These are phyloP conservation scores for Tolypocladium pustulatum DNA, from an alignment of 2,329 filamentous ascomycete species.

Conservation along the genomic window DNA sequence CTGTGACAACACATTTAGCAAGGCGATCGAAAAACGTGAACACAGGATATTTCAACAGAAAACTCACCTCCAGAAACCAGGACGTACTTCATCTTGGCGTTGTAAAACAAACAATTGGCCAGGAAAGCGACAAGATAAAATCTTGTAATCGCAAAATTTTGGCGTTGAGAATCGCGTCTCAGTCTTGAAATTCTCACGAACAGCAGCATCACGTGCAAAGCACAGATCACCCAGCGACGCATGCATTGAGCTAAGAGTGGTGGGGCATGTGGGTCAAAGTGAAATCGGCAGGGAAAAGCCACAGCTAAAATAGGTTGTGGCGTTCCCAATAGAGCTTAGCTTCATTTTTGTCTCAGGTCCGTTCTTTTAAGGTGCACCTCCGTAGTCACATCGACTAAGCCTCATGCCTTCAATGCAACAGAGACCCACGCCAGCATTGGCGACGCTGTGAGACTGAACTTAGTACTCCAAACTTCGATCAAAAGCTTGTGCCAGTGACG, in stretches of 20 bases:
- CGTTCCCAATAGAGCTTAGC: neutral
- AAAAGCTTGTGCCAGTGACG: neutral
- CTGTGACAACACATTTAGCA: conserved; percentile 9
- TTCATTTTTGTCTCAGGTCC: neutral
- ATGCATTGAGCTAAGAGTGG: neutral
- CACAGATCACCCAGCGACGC: neutral
- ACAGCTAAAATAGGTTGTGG: neutral
- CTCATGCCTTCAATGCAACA: neutral
- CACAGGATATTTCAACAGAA: conserved; percentile 15
- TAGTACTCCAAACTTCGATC: neutral
- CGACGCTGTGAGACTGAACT: neutral
- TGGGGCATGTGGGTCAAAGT: too few relatives aligned
- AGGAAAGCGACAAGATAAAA: neutral
- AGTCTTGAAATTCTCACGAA: neutral
- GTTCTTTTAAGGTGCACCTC: too few relatives aligned
- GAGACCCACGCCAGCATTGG: neutral
- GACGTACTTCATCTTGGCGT: conserved; percentile 64
- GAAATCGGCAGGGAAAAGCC: neutral
- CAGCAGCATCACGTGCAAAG: neutral
- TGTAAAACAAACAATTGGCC: neutral
- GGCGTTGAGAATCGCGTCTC: neutral
- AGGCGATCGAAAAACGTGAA: neutral
- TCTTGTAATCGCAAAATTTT: conserved; percentile 1
- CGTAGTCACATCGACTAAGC: neutral
- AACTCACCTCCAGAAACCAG: conserved; percentile 62